These are phyloP conservation scores for Solanum bulbocastanum DNA, from an alignment of 257 asterid genomes.

Conservation along the genomic window DNA sequence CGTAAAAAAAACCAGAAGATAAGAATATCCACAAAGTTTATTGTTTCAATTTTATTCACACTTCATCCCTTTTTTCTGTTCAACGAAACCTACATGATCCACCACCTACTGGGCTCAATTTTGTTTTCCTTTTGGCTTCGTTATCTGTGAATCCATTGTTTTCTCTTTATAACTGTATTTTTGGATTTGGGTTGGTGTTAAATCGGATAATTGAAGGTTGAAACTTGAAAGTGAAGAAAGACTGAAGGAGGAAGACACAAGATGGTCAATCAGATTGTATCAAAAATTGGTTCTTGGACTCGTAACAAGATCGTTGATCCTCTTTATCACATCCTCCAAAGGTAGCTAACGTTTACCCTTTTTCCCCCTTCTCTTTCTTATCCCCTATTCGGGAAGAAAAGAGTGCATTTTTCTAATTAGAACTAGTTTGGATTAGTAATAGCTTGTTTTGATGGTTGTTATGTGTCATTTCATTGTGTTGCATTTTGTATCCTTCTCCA, in stretches of 20 bases:
- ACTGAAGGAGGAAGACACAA: not conserved
- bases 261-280: conserved; percentile 29
- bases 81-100: not conserved
- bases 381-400: not conserved
- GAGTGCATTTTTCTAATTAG: not conserved
- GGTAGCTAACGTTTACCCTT: conserved; percentile 15
- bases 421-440: not conserved
- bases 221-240: not conserved
- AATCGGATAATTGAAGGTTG: not conserved
- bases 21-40: not conserved
- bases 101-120: not conserved
- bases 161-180: not conserved
- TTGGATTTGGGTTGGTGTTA: not conserved
- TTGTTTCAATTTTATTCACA: not conserved
- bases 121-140: not conserved
- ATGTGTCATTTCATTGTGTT: not conserved
- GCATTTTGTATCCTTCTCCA: not conserved
- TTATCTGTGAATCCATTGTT: not conserved
- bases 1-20: not conserved
- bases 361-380: not conserved
- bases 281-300: conserved; percentile 46
- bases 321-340: conserved; percentile 67
- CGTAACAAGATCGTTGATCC: conserved; percentile 55
- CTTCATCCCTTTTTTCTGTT: not conserved
- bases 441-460: not conserved